Evolutionary conservation across 805 yeast genomes (phyloP).

Genomic region (Metschnikowia henanensis): DNA sequence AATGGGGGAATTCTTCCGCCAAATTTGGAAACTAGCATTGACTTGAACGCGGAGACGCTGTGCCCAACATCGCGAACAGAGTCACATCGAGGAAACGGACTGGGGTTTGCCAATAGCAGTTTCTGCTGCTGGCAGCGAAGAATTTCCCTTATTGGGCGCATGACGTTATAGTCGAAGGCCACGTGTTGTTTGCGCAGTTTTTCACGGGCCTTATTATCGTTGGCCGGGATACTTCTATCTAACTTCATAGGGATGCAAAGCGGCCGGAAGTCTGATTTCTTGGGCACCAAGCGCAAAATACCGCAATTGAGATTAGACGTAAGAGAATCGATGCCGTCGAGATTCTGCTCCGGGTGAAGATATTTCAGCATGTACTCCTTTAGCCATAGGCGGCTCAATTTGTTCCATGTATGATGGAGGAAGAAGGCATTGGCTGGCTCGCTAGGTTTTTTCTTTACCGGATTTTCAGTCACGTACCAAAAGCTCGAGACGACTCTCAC

Average conservation of each 20-base stretch:
- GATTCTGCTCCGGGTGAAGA: conserved; percentile 21
- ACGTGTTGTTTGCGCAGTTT: conserved; percentile 25
- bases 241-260: conserved; percentile 50
- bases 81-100: conserved; percentile 29
- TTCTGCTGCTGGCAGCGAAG: conserved; percentile 18
- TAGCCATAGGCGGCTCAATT: conserved; percentile 42
- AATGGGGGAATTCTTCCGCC: conserved; percentile 33
- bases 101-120: background rate
- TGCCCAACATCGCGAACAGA: conserved; percentile 49
- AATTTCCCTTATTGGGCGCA: conserved; percentile 43
- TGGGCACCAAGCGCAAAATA: conserved; percentile 56
- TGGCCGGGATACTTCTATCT: background rate
- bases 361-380: conserved; percentile 40
- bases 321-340: background rate
- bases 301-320: conserved; percentile 33
- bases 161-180: conserved; percentile 33
- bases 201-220: conserved; percentile 21
- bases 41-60: conserved; percentile 39
- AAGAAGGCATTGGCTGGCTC: conserved; percentile 46
- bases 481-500: conserved; percentile 48
- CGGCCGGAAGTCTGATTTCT: conserved; percentile 56
- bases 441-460: background rate
- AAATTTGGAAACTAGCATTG: conserved; percentile 4
- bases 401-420: conserved; percentile 59
- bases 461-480: conserved; percentile 65